These are phyloP conservation scores for Aspergillus ochraceus DNA, from an alignment of 2,329 filamentous ascomycete species.

Conservation along the genomic window DNA sequence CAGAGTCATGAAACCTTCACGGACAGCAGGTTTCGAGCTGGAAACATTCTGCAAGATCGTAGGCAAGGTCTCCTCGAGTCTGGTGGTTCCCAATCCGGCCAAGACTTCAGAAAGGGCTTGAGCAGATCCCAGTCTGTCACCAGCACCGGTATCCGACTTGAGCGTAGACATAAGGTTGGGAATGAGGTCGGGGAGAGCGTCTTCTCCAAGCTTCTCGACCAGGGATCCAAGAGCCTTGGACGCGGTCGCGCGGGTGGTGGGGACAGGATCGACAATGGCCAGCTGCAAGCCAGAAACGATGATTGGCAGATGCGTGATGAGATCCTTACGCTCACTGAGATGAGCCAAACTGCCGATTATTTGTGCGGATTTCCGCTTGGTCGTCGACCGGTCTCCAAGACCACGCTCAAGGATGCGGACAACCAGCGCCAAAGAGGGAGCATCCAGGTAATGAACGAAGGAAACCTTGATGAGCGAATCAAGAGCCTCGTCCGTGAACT, in stretches of 20 bases:
- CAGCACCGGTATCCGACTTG: constrained; percentile 94
- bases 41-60: constrained; percentile 96
- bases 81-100: constrained; percentile 86
- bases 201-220: constrained; percentile 97
- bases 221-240: constrained; percentile 93
- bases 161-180: constrained; percentile 96
- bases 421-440: constrained; percentile 89
- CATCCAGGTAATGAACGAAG: constrained; percentile 97
- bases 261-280: constrained; percentile 92
- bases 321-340: constrained; percentile 92
- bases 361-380: constrained; percentile 93
- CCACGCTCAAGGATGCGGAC: constrained; percentile 94
- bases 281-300: constrained; percentile 85
- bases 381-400: constrained; percentile 84
- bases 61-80: constrained; percentile 91
- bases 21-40: constrained; percentile 83
- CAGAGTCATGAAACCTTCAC: constrained; percentile 98
- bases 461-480: constrained; percentile 97
- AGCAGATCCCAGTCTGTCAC: constrained; percentile 91
- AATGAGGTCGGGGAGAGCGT: constrained; percentile 93
- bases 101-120: constrained; percentile 96
- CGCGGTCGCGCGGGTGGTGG: constrained; percentile 91
- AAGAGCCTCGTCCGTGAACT: constrained; percentile 91
- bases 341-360: constrained; percentile 98
- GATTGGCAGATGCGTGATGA: constrained; percentile 86